phyloP scores from a whole-genome alignment of 192 early-diverging fungal genomes.

The Coemansia sp. region DNA sequence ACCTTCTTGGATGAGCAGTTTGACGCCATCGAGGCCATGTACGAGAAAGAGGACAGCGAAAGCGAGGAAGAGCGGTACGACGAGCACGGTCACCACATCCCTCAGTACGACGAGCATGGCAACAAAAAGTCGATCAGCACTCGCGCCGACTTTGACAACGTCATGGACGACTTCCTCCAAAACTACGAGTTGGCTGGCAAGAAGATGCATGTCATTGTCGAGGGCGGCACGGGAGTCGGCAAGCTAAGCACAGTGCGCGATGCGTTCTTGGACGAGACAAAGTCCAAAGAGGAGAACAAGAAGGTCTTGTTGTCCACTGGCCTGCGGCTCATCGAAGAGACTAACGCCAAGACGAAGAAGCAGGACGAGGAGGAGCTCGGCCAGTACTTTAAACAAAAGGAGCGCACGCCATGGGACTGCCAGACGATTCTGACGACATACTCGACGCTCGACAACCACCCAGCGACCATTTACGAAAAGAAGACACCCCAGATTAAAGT shows the following conservation, averaged over 20 bases:
- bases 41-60: slow-evolving; percentile 40
- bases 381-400: slow-evolving; percentile 61
- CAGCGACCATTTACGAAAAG: slow-evolving; percentile 68
- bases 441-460: slow-evolving; percentile 94
- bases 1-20: slow-evolving; percentile 93
- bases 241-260: slow-evolving; percentile 66
- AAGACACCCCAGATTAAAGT: slow-evolving; percentile 64
- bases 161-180: slow-evolving; percentile 76
- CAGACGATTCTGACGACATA: slow-evolving; percentile 89
- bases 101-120: slow-evolving; percentile 60
- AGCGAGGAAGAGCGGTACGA: slow-evolving; percentile 56
- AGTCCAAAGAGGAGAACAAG: slow-evolving; percentile 38
- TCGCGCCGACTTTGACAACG: slow-evolving; percentile 73
- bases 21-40: slow-evolving; percentile 70
- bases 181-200: slow-evolving; percentile 76
- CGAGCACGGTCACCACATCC: slow-evolving; percentile 58
- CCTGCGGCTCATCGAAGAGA: slow-evolving; percentile 38
- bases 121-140: slow-evolving; percentile 58
- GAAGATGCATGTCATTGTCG: slow-evolving; percentile 66
- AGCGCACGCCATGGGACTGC: slow-evolving; percentile 81
- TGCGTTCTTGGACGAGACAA: slow-evolving; percentile 47
- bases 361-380: slow-evolving; percentile 55
- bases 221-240: slow-evolving; percentile 64
- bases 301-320: slow-evolving; percentile 38
- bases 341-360: slow-evolving; percentile 21